A percentile compares a stretch with the other conserved stretches of the same genome.
These are phyloP conservation scores for Anisodus acutangulus DNA, from an alignment of 257 asterid species.

Conservation along the genomic window DNA sequence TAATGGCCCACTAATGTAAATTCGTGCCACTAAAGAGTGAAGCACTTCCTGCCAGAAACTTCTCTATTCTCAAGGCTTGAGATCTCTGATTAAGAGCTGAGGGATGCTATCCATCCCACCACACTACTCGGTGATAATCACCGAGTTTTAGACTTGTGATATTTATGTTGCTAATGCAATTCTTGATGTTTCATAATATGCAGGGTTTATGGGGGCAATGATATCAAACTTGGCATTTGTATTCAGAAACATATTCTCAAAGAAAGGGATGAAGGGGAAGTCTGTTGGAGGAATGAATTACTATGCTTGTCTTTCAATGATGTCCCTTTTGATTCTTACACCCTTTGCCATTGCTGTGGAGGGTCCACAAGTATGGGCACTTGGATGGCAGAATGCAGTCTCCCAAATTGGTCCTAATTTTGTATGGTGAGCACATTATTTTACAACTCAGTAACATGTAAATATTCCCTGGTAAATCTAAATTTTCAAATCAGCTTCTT, in stretches of 20 bases:
- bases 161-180: not conserved
- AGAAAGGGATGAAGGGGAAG: slow-evolving; percentile 75
- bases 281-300: slow-evolving; percentile 91
- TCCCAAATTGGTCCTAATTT: slow-evolving; percentile 86
- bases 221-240: slow-evolving; percentile 88
- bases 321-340: slow-evolving; percentile 75
- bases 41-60: too few relatives aligned
- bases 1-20: not conserved
- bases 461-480: too few relatives aligned
- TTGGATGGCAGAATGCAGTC: slow-evolving; percentile 78
- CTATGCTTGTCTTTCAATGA: slow-evolving; percentile 86
- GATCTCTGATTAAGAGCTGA: not conserved
- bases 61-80: not conserved
- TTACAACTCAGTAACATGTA: not conserved
- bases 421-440: slow-evolving; percentile 52
- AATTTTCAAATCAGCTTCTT: not conserved
- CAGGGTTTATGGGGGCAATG: slow-evolving; percentile 97
- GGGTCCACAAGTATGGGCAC: slow-evolving; percentile 94
- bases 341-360: slow-evolving; percentile 90
- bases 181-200: slow-evolving; percentile 17
- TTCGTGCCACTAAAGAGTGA: not conserved
- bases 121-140: not conserved
- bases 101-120: too few relatives aligned
- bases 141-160: not conserved
- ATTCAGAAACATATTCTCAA: slow-evolving; percentile 83